Base-by-base conservation (phyloP, 2,329 filamentous ascomycete species). In the Arthrobotrys entomopaga region DNA sequence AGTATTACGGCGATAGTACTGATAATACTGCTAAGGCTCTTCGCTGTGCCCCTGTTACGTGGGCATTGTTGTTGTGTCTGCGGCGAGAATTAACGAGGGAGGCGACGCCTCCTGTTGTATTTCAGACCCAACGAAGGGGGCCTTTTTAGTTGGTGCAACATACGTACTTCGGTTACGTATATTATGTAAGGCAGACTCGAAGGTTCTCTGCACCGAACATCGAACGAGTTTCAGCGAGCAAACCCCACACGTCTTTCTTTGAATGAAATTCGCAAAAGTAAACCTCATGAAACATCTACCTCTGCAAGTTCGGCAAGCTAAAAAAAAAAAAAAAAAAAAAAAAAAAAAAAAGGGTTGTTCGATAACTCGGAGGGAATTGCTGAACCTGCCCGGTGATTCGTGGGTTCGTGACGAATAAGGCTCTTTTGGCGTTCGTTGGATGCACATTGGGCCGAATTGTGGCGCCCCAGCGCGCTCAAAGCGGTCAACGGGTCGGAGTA, bases 151-250 rank as follows among this genome's bases (percentile, higher is more conserved):
- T 34, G 29, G 29, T 34, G 29, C 43, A 52, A 49, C 43, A 40
- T 70, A 63, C 58, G 65, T 63, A 70, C 48, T 46, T 52, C n/a
- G 10, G 43, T 70, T 63, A 54, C 50, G 57, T 64, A 54, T 63
- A 54, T 70, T 70, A 70, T 63, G 58, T 70, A 70, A 70, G 65
- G 65, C 65, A 42, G 22, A 70, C 42, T 70, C 56, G 42, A 59
- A 59, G 56, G 56, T 59, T 48, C 56, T 59, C 20, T 48, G 42
- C 53, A 57, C 34, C 53, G 22, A 43, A 50, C n/a, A 52, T 16
- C 11, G 7, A 22, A 19, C n/a, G 19, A 50, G 29, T 34, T 34
- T 34, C 29, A 46, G 3, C 20, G 16, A 38, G 22, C 54, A 46
- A 58, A 43, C 34, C 16, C 54, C 22, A 24, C n/a, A 15, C 54